Evolutionary conservation across 2,329 filamentous ascomycete genomes (phyloP).

Genomic region (Aspergillus oerlinghausenensis): DNA sequence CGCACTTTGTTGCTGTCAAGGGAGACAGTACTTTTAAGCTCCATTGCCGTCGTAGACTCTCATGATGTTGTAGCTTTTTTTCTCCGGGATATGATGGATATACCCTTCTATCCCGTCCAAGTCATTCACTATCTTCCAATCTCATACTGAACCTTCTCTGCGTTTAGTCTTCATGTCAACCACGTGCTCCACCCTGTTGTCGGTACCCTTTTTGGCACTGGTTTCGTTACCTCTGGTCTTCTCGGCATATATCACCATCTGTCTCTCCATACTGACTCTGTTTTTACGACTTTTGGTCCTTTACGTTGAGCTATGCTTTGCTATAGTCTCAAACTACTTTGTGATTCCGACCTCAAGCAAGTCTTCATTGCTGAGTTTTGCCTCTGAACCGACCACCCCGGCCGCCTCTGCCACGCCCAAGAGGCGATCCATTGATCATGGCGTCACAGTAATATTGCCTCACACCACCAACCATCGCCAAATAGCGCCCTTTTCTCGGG

Average conservation of each 20-base stretch:
- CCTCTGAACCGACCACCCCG: slow-evolving; percentile 26
- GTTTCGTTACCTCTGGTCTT: slow-evolving; percentile 61
- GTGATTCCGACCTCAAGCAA: slow-evolving; percentile 27
- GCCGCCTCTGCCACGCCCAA: slow-evolving; percentile 12
- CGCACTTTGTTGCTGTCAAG: slow-evolving; percentile 8
- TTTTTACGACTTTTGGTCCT: slow-evolving; percentile 57
- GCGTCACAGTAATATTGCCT: background rate
- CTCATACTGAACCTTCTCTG: background rate
- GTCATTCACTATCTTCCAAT: background rate
- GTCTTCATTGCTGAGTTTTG: slow-evolving; percentile 26
- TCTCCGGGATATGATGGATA: background rate
- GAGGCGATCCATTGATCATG: slow-evolving; percentile 23
- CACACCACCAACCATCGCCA: slow-evolving; percentile 2
- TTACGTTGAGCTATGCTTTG: slow-evolving; percentile 59
- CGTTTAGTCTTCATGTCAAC: slow-evolving; percentile 24
- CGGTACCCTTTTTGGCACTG: slow-evolving; percentile 59
- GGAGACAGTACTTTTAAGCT: background rate
- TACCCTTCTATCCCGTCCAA: background rate
- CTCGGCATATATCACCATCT: slow-evolving; percentile 60
- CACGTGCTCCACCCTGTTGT: slow-evolving; percentile 37
- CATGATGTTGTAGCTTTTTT: background rate
- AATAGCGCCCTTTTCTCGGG: background rate
- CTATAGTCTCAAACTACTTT: slow-evolving; percentile 55
- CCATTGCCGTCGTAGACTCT: background rate
- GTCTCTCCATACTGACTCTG: slow-evolving; percentile 58